Evolutionary conservation across 2,329 filamentous ascomycete genomes (phyloP).

Genomic region (Fusarium protoensiforme): DNA sequence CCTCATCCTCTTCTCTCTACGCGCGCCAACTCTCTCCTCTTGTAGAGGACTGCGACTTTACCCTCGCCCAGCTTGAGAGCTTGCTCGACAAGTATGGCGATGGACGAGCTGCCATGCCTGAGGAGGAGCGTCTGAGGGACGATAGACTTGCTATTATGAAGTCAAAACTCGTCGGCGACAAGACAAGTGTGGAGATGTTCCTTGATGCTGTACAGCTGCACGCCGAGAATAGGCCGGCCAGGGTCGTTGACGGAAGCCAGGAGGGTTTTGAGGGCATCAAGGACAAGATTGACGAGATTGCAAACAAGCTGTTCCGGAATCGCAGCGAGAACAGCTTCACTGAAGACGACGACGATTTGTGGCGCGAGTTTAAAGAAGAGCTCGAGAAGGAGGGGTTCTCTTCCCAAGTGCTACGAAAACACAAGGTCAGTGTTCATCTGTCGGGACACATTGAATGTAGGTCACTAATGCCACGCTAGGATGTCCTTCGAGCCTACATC

Average conservation of each 20-base stretch:
- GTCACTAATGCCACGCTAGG: conserved; percentile 52
- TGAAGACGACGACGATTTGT: conserved; percentile 63
- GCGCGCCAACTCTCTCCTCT: conserved; percentile 62
- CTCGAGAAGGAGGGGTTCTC: conserved; percentile 69
- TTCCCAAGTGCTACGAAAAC: conserved; percentile 62
- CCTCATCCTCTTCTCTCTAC: conserved; percentile 54
- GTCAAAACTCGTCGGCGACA: conserved; percentile 62
- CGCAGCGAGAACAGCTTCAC: conserved; percentile 51
- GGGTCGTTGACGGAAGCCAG: conserved; percentile 49
- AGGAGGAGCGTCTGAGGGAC: conserved; percentile 48
- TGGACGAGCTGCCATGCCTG: conserved; percentile 33
- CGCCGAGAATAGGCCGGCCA: conserved; percentile 51
- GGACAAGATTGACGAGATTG: conserved; percentile 69
- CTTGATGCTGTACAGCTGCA: conserved; percentile 68
- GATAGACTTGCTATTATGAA: conserved; percentile 55
- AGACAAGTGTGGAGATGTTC: conserved; percentile 64
- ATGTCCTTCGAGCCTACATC: conserved; percentile 70
- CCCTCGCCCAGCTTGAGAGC: conserved; percentile 64
- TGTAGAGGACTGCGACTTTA: conserved; percentile 65
- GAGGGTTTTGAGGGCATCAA: conserved; percentile 65
- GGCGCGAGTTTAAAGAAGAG: conserved; percentile 69
- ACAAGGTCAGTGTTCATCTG: conserved; percentile 62
- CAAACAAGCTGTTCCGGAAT: conserved; percentile 60
- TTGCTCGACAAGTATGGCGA: conserved; percentile 61
- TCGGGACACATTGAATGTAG: neutral